A percentile compares a stretch with the other conserved stretches of the same genome.
Conservation (phyloP, 1,284 basidiomycete species). For the Neolentinus lepideus region DNA sequence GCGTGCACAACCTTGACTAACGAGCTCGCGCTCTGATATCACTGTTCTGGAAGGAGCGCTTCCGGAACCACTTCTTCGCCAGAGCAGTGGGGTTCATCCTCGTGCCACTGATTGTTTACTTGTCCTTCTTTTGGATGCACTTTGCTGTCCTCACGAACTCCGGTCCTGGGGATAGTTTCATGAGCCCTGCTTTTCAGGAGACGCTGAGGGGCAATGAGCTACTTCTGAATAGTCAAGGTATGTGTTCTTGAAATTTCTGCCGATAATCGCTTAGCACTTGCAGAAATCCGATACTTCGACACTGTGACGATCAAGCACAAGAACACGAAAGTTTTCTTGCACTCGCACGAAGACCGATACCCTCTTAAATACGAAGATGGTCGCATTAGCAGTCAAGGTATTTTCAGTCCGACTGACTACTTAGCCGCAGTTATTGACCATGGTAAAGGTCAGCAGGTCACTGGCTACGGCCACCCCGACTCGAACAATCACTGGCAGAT, state of each 20-base stretch:
- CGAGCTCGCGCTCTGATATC: neutral
- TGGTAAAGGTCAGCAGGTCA: conserved; percentile 97
- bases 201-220: conserved; percentile 91
- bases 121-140: conserved; percentile 96
- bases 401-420: conserved; percentile 3
- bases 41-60: conserved; percentile 70
- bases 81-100: conserved; percentile 84
- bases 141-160: conserved; percentile 88
- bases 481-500: conserved; percentile 96
- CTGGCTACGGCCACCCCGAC: conserved; percentile 92
- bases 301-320: conserved; percentile 86
- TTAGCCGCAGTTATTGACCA: neutral
- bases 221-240: conserved; percentile 85
- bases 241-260: conserved; percentile 10
- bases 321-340: conserved; percentile 88
- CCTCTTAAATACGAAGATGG: conserved; percentile 96
- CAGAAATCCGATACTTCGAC: conserved; percentile 94
- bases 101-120: conserved; percentile 85
- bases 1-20: conserved; percentile 15
- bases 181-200: conserved; percentile 98
- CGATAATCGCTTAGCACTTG: neutral
- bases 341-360: conserved; percentile 88
- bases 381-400: conserved; percentile 90
- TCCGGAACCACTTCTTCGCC: conserved; percentile 86
- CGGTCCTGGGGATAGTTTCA: conserved; percentile 93